Evolutionary conservation across 2,329 filamentous ascomycete species (phyloP), one percentile per base, ranked within the genome.

Genomic region (Curvularia spicifera): DNA sequence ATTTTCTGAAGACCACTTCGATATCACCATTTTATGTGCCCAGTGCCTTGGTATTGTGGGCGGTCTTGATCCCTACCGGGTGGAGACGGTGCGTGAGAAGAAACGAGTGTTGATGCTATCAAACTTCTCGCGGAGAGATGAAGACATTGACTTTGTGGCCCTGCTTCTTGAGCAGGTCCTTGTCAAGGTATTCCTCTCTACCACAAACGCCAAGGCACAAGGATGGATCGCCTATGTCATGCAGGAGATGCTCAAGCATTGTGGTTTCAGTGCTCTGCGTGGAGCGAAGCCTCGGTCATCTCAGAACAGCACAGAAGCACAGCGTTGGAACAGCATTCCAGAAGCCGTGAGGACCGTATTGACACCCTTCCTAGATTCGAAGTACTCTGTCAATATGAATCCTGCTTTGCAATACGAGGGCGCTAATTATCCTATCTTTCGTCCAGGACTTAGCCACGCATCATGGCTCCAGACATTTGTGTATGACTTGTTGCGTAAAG

Each of bases 191-290:
- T 99, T 99, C 71, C 81, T 96, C 43, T 96, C 94, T 1, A 90
- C 91, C 1, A 95, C 90, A 0, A 96, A 97, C 73, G 90, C 93
- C 2, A 89, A 87, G 64, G 84, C 93, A 5, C 95, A 98, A 75
- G 93, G 93, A 0, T 97, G 96, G 72, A 83, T 99, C 18, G 94
- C 94, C 1, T 99, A 91, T 76, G 91, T 90, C 1, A 97, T 99
- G 88, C 95, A 99, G 76, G 90, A 96, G 69, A 83, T 98, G 40
- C 83, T 98, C 3, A 88, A 89, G 44, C 87, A 89, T 65, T 91
- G 90, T 70, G 88, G 90, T 28, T 88, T 97, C 70, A 87, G 67
- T 53, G 80, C 84, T 10, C 85, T 82, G 20, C 79, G 83, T 39
- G 79, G 79, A 29, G 75, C 83, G 18, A 80, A 83, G 44, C 80